A percentile compares a stretch with the other conserved stretches of the same genome.
These are phyloP conservation scores for Penicillium polonicum DNA, from an alignment of 2,329 filamentous ascomycete genomes.

Conservation along the genomic window DNA sequence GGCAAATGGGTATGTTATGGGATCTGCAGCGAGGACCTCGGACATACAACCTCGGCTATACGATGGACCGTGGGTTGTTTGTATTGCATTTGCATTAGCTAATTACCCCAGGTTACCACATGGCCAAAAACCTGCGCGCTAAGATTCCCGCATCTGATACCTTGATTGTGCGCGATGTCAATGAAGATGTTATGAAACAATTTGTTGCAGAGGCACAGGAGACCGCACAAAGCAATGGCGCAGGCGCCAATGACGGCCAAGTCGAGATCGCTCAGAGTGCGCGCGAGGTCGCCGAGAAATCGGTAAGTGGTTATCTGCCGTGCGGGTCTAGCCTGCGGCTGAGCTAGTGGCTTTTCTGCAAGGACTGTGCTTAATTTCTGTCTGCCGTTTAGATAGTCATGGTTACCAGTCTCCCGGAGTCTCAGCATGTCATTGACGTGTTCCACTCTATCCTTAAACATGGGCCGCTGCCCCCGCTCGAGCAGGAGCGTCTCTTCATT, in stretches of 20 bases:
- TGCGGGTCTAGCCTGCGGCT: background rate
- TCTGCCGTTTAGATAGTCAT: conserved; percentile 67
- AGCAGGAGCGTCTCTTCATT: conserved; percentile 75
- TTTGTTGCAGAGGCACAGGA: conserved; percentile 56
- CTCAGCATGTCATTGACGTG: conserved; percentile 79
- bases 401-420: conserved; percentile 86
- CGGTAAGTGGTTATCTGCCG: conserved; percentile 51
- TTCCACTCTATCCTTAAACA: conserved; percentile 72
- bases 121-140: conserved; percentile 68
- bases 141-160: conserved; percentile 64
- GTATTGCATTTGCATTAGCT: background rate
- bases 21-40: background rate
- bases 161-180: conserved; percentile 65
- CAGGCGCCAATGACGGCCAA: conserved; percentile 40
- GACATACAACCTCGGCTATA: background rate
- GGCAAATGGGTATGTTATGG: conserved; percentile 56
- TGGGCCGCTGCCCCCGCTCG: conserved; percentile 50
- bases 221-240: conserved; percentile 27
- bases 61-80: background rate
- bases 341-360: background rate
- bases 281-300: conserved; percentile 63
- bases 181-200: conserved; percentile 54
- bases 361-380: background rate
- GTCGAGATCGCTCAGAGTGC: conserved; percentile 59
- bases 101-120: conserved; percentile 60